Percentiles rank a stretch among this genome's conserved stretches.
Conservation (phyloP, 176 grass and related monocot genomes). For the Carex cristatella region DNA sequence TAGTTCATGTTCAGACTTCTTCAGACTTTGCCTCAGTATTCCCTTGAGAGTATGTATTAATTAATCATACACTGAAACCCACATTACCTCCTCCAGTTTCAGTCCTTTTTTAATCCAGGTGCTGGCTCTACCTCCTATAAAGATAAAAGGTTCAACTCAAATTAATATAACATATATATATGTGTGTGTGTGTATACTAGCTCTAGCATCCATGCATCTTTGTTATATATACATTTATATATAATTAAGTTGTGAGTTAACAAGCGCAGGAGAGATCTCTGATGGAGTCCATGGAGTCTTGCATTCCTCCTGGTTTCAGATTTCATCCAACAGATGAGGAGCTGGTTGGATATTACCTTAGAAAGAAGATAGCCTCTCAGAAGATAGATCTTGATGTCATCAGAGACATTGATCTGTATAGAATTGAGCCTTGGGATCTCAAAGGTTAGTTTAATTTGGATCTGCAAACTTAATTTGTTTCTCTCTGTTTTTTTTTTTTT, state of each 20-base stretch:
- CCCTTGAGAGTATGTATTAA: conserved; percentile 34
- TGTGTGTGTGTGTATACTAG: too few relatives aligned
- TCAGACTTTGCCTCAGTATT: conserved; percentile 38
- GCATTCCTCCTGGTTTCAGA: conserved; percentile 96
- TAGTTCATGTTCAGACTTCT: conserved; percentile 36
- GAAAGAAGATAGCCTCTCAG: conserved; percentile 95
- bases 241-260: background rate
- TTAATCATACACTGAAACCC: conserved; percentile 62
- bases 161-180: background rate
- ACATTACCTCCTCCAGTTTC: conserved; percentile 19
- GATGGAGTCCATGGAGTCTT: conserved; percentile 54
- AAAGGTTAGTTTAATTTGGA: conserved; percentile 42
- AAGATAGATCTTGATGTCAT: conserved; percentile 99
- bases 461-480: background rate
- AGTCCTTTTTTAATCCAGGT: conserved; percentile 32
- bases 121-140: conserved; percentile 24
- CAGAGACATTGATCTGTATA: conserved; percentile 94
- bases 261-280: background rate
- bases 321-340: conserved; percentile 98
- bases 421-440: conserved; percentile 98
- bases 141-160: conserved; percentile 19
- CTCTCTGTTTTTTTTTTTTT: background rate
- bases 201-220: conserved; percentile 29
- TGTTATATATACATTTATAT: background rate
- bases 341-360: conserved; percentile 96